Conservation (phyloP, 345 rosid genomes). For the Populus simonii region DNA sequence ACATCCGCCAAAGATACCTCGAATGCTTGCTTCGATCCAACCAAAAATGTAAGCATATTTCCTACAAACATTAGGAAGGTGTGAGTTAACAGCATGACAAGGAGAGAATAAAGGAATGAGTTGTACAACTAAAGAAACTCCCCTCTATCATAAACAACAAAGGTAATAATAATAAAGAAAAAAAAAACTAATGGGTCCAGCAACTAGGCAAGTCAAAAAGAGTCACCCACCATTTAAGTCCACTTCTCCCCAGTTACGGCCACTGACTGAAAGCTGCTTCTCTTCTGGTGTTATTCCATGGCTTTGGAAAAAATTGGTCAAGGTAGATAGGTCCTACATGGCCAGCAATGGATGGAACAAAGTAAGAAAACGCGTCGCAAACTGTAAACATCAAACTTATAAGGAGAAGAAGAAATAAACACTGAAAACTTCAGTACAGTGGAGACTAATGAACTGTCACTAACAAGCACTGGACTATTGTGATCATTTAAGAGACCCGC, state of each 20-base stretch:
- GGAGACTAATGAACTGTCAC: neutral
- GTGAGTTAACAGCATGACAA: neutral
- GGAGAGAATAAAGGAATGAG: neutral
- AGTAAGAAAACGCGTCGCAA: neutral
- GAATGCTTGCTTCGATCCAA: conserved; percentile 89
- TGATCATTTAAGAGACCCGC: neutral
- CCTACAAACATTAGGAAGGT: conserved; percentile 37
- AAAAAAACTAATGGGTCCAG: neutral
- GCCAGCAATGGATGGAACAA: neutral
- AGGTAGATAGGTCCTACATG: conserved; percentile 65
- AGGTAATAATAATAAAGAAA: too few species aligned
- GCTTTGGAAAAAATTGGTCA: conserved; percentile 73
- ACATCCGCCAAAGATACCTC: conserved; percentile 92
- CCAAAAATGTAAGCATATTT: conserved; percentile 76
- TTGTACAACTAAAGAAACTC: neutral
- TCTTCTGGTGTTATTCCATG: conserved; percentile 69
- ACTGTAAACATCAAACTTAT: neutral
- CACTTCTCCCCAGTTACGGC: conserved; percentile 97
- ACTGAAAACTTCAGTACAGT: neutral
- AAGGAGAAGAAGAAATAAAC: neutral
- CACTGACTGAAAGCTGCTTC: conserved; percentile 87
- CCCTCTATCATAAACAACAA: neutral
- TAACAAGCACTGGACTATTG: neutral
- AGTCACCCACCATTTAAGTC: conserved; percentile 70
- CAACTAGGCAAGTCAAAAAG: neutral